These are phyloP conservation scores for Dillenia suffruticosa DNA, from an alignment of 164 flowering plant genomes.

Conservation along the genomic window DNA sequence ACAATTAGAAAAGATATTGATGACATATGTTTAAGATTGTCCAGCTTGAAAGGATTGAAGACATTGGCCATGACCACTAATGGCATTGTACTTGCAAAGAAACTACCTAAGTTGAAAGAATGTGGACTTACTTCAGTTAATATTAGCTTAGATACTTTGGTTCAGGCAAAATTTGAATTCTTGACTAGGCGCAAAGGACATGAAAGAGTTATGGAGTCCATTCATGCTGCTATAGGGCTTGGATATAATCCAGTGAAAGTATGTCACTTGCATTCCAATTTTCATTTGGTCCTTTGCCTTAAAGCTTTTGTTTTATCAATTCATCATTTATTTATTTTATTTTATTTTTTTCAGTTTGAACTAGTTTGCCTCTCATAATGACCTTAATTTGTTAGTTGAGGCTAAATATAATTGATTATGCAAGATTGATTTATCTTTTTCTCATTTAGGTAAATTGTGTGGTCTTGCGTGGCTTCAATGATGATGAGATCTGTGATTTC, in stretches of 20 bases:
- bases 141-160: constrained; percentile 91
- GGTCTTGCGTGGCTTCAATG: constrained; percentile 93
- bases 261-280: constrained; percentile 15
- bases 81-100: constrained; percentile 77
- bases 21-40: constrained; percentile 69
- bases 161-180: constrained; percentile 94
- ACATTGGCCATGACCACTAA: constrained; percentile 89
- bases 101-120: constrained; percentile 81
- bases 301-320: not conserved
- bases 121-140: constrained; percentile 75
- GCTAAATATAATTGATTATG: too few relatives aligned
- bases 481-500: constrained; percentile 94
- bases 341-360: not conserved
- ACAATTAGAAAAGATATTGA: constrained; percentile 86
- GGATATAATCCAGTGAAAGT: constrained; percentile 95
- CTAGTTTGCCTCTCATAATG: not conserved
- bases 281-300: not conserved
- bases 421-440: not conserved
- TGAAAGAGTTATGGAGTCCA: constrained; percentile 79
- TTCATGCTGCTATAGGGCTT: constrained; percentile 65
- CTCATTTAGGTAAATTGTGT: constrained; percentile 82
- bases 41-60: constrained; percentile 73
- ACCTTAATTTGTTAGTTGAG: too few relatives aligned
- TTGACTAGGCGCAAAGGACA: constrained; percentile 94
- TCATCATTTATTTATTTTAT: not conserved